Percentiles rank a stretch among this genome's conserved stretches.
phyloP scores from a whole-genome alignment of 208 protist species.

The Herpetomonas muscarum region DNA sequence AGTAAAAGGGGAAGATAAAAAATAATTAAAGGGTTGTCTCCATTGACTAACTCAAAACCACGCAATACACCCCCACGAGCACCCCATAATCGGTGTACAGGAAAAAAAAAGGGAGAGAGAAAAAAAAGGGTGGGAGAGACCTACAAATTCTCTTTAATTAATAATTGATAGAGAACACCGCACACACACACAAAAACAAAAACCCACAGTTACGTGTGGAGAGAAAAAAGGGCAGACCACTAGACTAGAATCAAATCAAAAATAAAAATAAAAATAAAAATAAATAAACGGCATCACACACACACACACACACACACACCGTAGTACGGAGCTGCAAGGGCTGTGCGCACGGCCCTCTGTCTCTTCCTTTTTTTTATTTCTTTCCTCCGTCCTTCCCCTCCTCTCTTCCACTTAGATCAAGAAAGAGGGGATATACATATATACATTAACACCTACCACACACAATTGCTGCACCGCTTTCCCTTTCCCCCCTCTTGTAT shows the following conservation, averaged over 20 bases:
- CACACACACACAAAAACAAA: not conserved
- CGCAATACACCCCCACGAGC: too few species aligned
- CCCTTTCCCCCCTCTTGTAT: not conserved
- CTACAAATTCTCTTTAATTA: conserved; percentile 2
- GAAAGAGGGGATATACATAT: not conserved
- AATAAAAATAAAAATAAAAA: conserved; percentile 4
- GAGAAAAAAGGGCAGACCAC: not conserved
- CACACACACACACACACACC: conserved; percentile 1
- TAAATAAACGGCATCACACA: not conserved
- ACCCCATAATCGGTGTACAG: too few species aligned
- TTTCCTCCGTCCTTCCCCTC: conserved; percentile 7
- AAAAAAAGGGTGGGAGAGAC: not conserved
- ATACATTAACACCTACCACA: too few species aligned
- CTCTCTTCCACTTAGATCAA: conserved; percentile 7
- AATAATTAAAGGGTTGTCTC: too few species aligned
- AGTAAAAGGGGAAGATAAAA: too few species aligned
- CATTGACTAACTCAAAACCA: too few species aligned
- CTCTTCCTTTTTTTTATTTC: conserved; percentile 13
- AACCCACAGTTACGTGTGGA: not conserved
- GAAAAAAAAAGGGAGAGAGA: conserved; percentile 1
- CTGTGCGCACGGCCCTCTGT: too few species aligned
- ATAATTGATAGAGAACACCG: conserved; percentile 6
- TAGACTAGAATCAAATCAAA: too few species aligned
- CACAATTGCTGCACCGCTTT: not conserved
- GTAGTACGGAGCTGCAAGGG: not conserved